Evolutionary conservation across 352 stramenopile genomes (phyloP).

Genomic region (Hyaloperonospora brassicae): DNA sequence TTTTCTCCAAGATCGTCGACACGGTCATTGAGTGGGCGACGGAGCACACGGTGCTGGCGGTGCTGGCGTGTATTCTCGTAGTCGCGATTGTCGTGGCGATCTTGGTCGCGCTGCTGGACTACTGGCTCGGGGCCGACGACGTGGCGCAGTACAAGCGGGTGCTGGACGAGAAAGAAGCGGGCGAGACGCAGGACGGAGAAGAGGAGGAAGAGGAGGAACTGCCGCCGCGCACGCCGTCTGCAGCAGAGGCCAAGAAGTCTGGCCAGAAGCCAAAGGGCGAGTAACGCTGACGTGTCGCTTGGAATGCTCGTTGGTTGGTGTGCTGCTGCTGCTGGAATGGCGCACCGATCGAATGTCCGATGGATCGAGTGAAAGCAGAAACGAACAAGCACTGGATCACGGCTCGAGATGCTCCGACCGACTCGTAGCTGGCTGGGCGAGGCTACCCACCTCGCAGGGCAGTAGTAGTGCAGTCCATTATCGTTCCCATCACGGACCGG

Average conservation of each 20-base stretch:
- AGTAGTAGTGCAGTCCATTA: constrained; percentile 15
- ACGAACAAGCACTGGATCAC: constrained; percentile 1
- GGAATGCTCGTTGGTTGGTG: constrained; percentile 4
- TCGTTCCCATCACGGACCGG: constrained; percentile 25
- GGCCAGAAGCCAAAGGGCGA: constrained; percentile 44
- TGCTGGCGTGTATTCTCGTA: constrained; percentile 44
- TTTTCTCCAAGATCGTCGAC: constrained; percentile 59
- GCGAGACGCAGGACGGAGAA: constrained; percentile 7
- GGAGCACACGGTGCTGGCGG: constrained; percentile 60
- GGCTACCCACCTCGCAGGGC: background rate
- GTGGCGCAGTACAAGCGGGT: constrained; percentile 45
- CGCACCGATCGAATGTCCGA: background rate
- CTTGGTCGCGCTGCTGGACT: constrained; percentile 63
- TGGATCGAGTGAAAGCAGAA: constrained; percentile 24
- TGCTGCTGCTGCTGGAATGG: no score
- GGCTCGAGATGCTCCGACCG: background rate
- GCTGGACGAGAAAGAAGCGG: constrained; percentile 27
- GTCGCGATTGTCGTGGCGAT: constrained; percentile 61
- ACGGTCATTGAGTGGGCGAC: constrained; percentile 54
- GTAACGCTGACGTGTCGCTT: constrained; percentile 28
- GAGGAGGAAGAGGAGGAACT: constrained; percentile 13
- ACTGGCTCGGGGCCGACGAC: constrained; percentile 63
- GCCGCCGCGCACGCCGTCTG: constrained; percentile 23
- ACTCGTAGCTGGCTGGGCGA: no score
- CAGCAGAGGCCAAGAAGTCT: constrained; percentile 27